These are phyloP conservation scores for Schizosaccharomyces osmophilus DNA, from an alignment of 805 yeast genomes.

Conservation along the genomic window DNA sequence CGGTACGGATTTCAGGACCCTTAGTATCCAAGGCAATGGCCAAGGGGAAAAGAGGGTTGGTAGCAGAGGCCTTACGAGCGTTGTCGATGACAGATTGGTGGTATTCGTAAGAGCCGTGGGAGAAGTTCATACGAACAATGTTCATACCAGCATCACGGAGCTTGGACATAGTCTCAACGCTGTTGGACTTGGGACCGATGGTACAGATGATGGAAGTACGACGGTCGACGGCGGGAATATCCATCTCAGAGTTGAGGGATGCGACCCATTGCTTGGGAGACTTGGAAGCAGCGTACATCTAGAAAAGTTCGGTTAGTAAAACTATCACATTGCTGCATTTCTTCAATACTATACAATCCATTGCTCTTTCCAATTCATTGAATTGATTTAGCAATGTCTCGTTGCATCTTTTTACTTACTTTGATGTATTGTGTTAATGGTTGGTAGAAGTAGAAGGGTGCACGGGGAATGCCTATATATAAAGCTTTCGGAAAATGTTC, in stretches of 20 bases:
- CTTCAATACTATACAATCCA: no score
- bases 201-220: slow-evolving; percentile 96
- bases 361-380: no score
- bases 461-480: background rate
- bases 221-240: slow-evolving; percentile 61
- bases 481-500: background rate
- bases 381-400: background rate
- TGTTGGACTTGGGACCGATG: slow-evolving; percentile 89
- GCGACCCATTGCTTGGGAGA: slow-evolving; percentile 52
- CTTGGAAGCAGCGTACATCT: background rate
- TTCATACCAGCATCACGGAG: slow-evolving; percentile 80
- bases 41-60: slow-evolving; percentile 84
- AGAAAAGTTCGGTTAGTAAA: background rate
- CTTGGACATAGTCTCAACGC: slow-evolving; percentile 56
- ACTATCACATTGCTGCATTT: no score
- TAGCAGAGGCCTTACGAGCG: slow-evolving; percentile 76
- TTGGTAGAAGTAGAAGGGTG: background rate
- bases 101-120: slow-evolving; percentile 94
- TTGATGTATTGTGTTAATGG: background rate
- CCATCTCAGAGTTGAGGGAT: slow-evolving; percentile 42
- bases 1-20: slow-evolving; percentile 99
- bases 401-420: background rate
- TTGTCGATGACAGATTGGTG: slow-evolving; percentile 93
- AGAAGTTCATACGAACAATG: slow-evolving; percentile 96
- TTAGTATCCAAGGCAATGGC: slow-evolving; percentile 97